Evolutionary conservation across 225 moss, liverwort and hornwort species (phyloP), one percentile per base, ranked within the genome.

Genomic region (Anthoceros angustus): DNA sequence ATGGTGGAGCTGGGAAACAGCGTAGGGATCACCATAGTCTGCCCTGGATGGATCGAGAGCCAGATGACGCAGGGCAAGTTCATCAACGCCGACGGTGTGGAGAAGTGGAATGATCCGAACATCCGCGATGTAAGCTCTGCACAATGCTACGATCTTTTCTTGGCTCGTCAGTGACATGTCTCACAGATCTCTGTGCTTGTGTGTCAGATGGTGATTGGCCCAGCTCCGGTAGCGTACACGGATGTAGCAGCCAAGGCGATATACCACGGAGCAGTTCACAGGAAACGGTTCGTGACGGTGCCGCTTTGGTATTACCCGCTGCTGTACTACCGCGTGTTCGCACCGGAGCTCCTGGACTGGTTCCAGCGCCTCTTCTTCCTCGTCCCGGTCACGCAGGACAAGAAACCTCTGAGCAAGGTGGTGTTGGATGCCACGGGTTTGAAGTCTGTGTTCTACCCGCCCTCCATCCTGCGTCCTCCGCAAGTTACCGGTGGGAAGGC

Each of bases 51-150:
- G 55, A 55, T 55, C 23, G 55, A 55, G 55, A 55, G 55, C 14
- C n/a, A 55, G 55, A 55, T 55, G 55, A 55, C 55, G 23, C 55
- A 55, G 55, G 55, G 55, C 55, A 55, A 55, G 55, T 55, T 55
- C n/a, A 20, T 55, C 55, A 11, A 11, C 18, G 3, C 55, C 7
- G 55, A 55, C 23, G 55, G 55, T 9, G 55, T 23, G 55, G 55
- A 55, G 14, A 15, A 20, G 14, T 55, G 18, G 7, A 18, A 55
- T 23, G 55, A 55, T 55, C 7, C 23, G 55, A 55, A 15, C 55
- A 55, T 55, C 55, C 55, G 55, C 23, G 55, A 55, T 55, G 55
- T 55, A 23, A 55, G 55, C 6, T 55, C 0, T 23, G 23, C 5
- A 2, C 23, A 18, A 18, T 0, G 18, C 0, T 55, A 23, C 8